Evolutionary conservation across 1,139 yeast species (phyloP), one percentile per base, ranked within the genome.

Genomic region (Suhomyces yuchorum): DNA sequence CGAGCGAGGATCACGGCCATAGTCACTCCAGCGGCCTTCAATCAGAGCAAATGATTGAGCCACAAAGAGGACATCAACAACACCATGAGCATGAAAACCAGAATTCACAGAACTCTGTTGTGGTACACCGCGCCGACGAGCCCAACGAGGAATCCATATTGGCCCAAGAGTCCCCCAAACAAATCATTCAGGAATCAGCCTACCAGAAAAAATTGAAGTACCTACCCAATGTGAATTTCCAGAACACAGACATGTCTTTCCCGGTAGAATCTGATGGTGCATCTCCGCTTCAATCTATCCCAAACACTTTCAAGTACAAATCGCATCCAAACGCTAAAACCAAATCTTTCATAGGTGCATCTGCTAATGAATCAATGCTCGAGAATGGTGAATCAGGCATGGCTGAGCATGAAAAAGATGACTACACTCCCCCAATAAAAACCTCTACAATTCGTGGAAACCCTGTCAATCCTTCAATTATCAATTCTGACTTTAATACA

Each of bases 241-340:
- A 62, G 18, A 62, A 63, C 19, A 44, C 48, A 50, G 55, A 50
- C 12, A 20, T 32, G 8, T 38, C 43, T 4, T 43, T 36, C 15
- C 45, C 43, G 9, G 37, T 22, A 17, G 38, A 36, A 2, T 42
- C 48, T 3, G 19, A 22, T 5, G 4, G 33, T 22, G 48, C 44
- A 2, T 63, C 70, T 8, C 64, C 68, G 2, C 53, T 66, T 3
- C 59, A 57, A 9, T 71, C 78, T 2, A 70, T 73, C 18, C 80
- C 80, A 23, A 75, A 75, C 53, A 75, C 80, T 0, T 75, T 75
- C 62, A 68, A 73, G 48, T 68, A 74, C 55, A 75, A 75, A 51
- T 70, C 76, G 9, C 77, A 73, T 53, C 78, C 80, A 8, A 75
- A 74, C 54, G 80, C 80, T 22, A 67, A 61, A 48, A 70, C 80